Evolutionary conservation across 495 filamentous ascomycete genomes (phyloP).

Genomic region (Aspergillus sclerotiicarbonarius): DNA sequence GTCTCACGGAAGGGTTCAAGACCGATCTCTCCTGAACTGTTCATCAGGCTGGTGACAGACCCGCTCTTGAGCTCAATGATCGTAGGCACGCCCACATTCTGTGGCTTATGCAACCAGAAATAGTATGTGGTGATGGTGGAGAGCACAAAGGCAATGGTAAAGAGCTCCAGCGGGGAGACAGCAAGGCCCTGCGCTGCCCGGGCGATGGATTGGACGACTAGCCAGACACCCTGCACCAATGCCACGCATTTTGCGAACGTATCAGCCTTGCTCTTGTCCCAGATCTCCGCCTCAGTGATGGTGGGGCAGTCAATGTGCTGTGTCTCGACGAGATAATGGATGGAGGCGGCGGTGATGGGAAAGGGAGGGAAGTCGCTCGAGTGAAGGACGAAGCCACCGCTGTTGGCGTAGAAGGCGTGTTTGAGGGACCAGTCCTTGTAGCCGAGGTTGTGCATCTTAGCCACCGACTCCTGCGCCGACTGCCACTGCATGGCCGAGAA

Average conservation of each 20-base stretch:
- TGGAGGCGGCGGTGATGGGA: conserved; percentile 1
- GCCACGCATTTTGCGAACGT: conserved; percentile 6
- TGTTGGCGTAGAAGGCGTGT: conserved; percentile 8
- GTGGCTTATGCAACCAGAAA: conserved; percentile 11
- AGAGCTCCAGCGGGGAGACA: conserved; percentile 9
- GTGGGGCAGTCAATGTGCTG: conserved; percentile 4
- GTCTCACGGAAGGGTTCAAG: not conserved
- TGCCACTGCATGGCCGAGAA: conserved; percentile 7
- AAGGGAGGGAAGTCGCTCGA: conserved; percentile 11
- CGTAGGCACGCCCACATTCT: conserved; percentile 9
- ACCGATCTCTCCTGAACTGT: not conserved
- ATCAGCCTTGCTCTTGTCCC: conserved; percentile 9
- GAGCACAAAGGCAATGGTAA: conserved; percentile 5
- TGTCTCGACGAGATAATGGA: conserved; percentile 6
- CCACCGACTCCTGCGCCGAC: conserved; percentile 2
- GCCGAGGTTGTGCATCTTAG: conserved; percentile 4
- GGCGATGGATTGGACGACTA: conserved; percentile 7
- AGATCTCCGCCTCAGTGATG: conserved; percentile 6
- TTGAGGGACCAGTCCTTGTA: conserved; percentile 11
- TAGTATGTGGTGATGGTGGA: conserved; percentile 8
- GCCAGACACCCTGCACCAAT: conserved; percentile 9
- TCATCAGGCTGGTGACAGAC: not conserved
- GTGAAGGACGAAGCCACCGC: conserved; percentile 1
- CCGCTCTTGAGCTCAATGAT: conserved; percentile 2
- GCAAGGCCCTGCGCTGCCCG: conserved; percentile 1